phyloP scores from a whole-genome alignment of 345 rosid species.

The Gossypium rotundifolium region DNA sequence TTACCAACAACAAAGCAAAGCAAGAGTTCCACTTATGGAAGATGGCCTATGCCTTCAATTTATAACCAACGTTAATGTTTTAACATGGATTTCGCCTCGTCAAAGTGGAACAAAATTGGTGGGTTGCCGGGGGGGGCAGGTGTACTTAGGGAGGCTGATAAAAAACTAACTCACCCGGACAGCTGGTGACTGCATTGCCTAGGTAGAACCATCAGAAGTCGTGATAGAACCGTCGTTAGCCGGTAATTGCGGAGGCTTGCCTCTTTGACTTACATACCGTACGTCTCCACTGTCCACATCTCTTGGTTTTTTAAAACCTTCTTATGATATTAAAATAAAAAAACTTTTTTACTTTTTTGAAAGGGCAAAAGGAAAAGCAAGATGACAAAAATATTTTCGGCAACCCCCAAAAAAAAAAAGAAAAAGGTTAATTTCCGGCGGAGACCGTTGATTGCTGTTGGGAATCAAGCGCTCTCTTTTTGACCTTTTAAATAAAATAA shows the following conservation, averaged over 20 bases:
- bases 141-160: neutral
- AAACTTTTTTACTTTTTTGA: neutral
- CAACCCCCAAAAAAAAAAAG: neutral
- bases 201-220: slow-evolving; percentile 30
- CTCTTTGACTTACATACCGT: slow-evolving; percentile 29
- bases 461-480: slow-evolving; percentile 28
- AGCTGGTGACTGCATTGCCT: slow-evolving; percentile 6
- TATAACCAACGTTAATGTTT: neutral
- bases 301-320: neutral
- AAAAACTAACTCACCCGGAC: slow-evolving; percentile 1
- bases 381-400: neutral
- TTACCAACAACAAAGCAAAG: slow-evolving; percentile 2
- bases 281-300: slow-evolving; percentile 31
- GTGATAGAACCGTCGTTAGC: slow-evolving; percentile 51
- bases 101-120: no score
- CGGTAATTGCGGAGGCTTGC: slow-evolving; percentile 51
- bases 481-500: slow-evolving; percentile 28
- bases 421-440: slow-evolving; percentile 32
- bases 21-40: slow-evolving; percentile 12
- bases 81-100: no score
- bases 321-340: neutral
- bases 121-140: no score
- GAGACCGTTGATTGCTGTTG: slow-evolving; percentile 98
- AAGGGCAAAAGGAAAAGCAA: neutral
- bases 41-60: neutral